Evolutionary conservation across 441 rosid genomes (phyloP).

Genomic region (Breynia disticha): DNA sequence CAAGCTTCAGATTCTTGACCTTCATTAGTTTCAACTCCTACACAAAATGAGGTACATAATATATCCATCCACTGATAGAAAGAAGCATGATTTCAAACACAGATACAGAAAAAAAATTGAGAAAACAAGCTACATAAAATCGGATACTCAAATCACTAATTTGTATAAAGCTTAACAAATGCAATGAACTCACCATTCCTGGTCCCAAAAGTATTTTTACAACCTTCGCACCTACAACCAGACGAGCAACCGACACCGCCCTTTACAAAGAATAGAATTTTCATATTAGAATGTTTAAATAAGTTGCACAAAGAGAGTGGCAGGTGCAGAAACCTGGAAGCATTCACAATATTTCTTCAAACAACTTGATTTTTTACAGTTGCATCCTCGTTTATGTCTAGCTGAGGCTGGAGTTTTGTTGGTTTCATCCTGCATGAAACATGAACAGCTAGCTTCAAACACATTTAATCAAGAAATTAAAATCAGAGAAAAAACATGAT

Average conservation of each 20-base stretch:
- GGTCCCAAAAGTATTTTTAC: constrained; percentile 73
- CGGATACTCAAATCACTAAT: too few species aligned
- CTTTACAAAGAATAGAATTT: constrained; percentile 26
- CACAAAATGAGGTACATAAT: constrained; percentile 8
- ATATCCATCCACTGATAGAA: too few species aligned
- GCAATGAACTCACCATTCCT: constrained; percentile 57
- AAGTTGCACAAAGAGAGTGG: constrained; percentile 2
- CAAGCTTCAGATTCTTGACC: constrained; percentile 11
- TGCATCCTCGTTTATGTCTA: constrained; percentile 95
- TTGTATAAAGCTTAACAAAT: background rate
- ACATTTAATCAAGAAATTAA: background rate
- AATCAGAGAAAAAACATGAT: background rate
- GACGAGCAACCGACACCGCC: constrained; percentile 94
- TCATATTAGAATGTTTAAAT: constrained; percentile 18
- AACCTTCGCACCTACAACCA: constrained; percentile 91
- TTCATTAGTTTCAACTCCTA: constrained; percentile 29
- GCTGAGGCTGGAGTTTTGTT: constrained; percentile 93
- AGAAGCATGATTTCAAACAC: too few species aligned
- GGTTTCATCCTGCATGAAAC: constrained; percentile 48
- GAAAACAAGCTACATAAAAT: too few species aligned
- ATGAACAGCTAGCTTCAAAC: constrained; percentile 1
- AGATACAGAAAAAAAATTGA: too few species aligned
- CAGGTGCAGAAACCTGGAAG: constrained; percentile 61
- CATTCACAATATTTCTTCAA: constrained; percentile 97
- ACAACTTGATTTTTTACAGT: constrained; percentile 95